phyloP scores from a whole-genome alignment of 805 yeast genomes.

The Nakazawaea ishiwadae region DNA sequence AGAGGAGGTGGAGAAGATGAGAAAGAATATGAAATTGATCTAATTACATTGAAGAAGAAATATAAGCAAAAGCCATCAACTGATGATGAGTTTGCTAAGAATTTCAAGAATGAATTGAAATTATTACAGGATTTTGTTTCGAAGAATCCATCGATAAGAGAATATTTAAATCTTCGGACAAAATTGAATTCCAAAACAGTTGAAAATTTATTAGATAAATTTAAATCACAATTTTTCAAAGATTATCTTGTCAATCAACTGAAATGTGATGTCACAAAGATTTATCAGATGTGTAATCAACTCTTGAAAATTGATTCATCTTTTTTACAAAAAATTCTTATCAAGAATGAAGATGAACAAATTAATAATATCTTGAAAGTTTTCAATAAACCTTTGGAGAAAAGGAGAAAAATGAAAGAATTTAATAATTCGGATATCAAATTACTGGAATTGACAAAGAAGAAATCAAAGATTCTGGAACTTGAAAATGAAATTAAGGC shows the following conservation, averaged over 20 bases:
- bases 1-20: no score
- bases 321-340: background rate
- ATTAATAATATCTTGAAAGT: constrained; percentile 4
- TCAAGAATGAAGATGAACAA: background rate
- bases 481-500: constrained; percentile 9
- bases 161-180: background rate
- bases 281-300: constrained; percentile 11
- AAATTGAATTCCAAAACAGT: constrained; percentile 1
- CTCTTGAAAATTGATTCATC: background rate
- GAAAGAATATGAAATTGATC: constrained; percentile 10
- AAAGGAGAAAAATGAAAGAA: background rate
- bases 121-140: constrained; percentile 1
- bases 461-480: background rate
- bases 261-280: constrained; percentile 5
- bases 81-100: background rate
- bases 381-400: constrained; percentile 6
- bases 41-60: constrained; percentile 7
- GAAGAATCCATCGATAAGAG: background rate
- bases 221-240: constrained; percentile 3
- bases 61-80: background rate
- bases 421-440: constrained; percentile 1
- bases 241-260: background rate
- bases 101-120: constrained; percentile 5
- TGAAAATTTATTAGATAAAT: constrained; percentile 4
- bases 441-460: constrained; percentile 2